Conservation (phyloP, 73 alveolate genomes). For the Tetrahymena elliotti region DNA sequence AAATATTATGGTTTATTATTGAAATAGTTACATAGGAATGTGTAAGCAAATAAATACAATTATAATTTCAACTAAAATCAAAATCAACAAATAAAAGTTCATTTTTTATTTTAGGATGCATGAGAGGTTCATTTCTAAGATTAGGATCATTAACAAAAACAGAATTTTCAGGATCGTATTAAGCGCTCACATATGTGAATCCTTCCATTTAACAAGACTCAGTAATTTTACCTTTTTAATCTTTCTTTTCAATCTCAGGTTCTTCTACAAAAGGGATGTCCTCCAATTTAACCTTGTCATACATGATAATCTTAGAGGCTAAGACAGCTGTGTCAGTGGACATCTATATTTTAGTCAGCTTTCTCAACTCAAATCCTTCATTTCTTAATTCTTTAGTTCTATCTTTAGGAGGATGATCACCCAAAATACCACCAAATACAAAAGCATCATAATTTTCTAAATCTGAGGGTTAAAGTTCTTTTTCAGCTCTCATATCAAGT, state of each 20-base stretch:
- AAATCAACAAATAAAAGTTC: neutral
- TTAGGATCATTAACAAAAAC: neutral
- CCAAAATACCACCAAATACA: conserved; percentile 50
- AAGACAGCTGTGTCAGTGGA: neutral
- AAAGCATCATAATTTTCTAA: conserved; percentile 12
- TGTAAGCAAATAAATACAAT: neutral
- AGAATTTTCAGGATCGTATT: neutral
- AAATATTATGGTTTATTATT: too few relatives aligned
- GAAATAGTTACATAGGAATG: too few relatives aligned
- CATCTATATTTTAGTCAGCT: neutral
- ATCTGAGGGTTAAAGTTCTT: conserved; percentile 29
- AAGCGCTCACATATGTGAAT: neutral
- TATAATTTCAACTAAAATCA: neutral
- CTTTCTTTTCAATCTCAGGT: neutral
- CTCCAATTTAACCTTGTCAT: neutral
- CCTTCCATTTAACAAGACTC: neutral
- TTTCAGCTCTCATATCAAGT: conserved; percentile 55
- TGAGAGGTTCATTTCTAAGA: neutral
- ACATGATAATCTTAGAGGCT: neutral
- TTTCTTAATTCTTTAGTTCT: conserved; percentile 43
- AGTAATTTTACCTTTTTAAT: neutral
- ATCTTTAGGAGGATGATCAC: conserved; percentile 58
- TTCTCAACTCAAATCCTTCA: neutral
- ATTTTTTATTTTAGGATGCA: neutral
- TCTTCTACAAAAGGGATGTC: neutral